A percentile compares a stretch with the other conserved stretches of the same genome.
These are phyloP conservation scores for Mrakia hoshinonis DNA, from an alignment of 768 basidiomycete genomes.

Conservation along the genomic window DNA sequence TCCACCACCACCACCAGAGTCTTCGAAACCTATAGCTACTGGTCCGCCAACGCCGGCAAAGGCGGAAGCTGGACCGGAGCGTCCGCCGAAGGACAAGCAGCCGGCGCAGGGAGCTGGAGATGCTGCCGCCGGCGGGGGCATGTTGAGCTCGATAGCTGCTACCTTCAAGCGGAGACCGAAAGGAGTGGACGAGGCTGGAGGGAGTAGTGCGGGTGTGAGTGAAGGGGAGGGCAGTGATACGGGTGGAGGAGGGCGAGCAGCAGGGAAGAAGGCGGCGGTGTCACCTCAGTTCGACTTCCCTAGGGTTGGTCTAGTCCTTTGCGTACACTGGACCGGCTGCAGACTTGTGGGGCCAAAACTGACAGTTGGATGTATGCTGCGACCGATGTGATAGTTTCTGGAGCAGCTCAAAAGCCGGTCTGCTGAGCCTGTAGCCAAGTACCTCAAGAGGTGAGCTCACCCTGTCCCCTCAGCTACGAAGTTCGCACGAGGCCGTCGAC, in stretches of 20 bases:
- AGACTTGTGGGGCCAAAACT: background rate
- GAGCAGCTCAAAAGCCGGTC: conserved; percentile 83
- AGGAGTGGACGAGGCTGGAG: background rate
- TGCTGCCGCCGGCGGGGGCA: background rate
- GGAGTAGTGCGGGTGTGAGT: background rate
- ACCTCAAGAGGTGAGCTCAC: conserved; percentile 75
- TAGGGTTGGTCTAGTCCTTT: background rate
- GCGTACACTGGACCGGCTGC: background rate
- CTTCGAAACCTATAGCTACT: background rate
- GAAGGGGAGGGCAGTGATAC: background rate
- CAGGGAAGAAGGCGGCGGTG: background rate
- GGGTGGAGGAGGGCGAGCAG: background rate
- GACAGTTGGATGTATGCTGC: background rate
- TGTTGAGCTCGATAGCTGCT: conserved; percentile 1
- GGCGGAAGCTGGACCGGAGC: background rate
- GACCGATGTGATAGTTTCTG: conserved; percentile 50
- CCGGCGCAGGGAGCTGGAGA: background rate
- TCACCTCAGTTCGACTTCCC: conserved; percentile 27
- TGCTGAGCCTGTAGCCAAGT: conserved; percentile 89
- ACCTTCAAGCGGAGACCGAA: background rate
- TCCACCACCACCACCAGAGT: background rate
- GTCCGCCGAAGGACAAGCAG: background rate
- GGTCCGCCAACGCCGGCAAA: background rate
- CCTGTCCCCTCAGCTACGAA: background rate
- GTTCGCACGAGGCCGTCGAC: background rate